Percentiles rank a stretch among this genome's conserved stretches.
Evolutionary conservation across 192 early-diverging fungal species (phyloP).

Genomic region (Mortierella alpina): DNA sequence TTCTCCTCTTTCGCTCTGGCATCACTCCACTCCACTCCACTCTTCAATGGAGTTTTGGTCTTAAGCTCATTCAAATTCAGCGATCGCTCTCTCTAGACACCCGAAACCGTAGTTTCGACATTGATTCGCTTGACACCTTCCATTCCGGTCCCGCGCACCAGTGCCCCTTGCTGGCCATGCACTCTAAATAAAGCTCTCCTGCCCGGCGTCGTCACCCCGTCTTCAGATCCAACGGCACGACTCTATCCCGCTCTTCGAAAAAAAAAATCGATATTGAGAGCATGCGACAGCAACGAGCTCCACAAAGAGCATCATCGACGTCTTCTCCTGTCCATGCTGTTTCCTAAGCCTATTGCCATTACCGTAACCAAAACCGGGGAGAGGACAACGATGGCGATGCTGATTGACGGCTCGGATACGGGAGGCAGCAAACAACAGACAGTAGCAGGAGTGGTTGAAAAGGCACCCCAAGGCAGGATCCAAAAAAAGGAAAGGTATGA

Average conservation of each 20-base stretch:
- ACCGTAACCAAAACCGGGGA: not conserved
- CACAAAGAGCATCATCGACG: conserved; percentile 56
- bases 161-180: conserved; percentile 61
- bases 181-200: conserved; percentile 71
- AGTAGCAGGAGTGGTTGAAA: not conserved
- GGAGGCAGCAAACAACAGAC: not conserved
- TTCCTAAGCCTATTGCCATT: not conserved
- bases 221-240: conserved; percentile 68
- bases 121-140: conserved; percentile 28
- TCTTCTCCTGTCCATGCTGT: conserved; percentile 38
- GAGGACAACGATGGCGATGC: not conserved
- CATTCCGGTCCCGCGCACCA: conserved; percentile 54
- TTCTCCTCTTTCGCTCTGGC: too few relatives aligned
- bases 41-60: too few relatives aligned
- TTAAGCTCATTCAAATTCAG: too few relatives aligned
- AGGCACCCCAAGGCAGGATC: too few relatives aligned
- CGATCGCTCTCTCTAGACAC: too few relatives aligned
- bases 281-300: conserved; percentile 53
- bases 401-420: too few relatives aligned
- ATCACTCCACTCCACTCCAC: not conserved
- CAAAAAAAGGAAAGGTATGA: too few relatives aligned
- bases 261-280: conserved; percentile 31
- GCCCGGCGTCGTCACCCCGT: conserved; percentile 69
- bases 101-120: too few relatives aligned
- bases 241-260: conserved; percentile 63